A percentile compares a stretch with the other conserved stretches of the same genome.
Evolutionary conservation across 73 alveolate species (phyloP).

Genomic region (Blepharisma japonicum): DNA sequence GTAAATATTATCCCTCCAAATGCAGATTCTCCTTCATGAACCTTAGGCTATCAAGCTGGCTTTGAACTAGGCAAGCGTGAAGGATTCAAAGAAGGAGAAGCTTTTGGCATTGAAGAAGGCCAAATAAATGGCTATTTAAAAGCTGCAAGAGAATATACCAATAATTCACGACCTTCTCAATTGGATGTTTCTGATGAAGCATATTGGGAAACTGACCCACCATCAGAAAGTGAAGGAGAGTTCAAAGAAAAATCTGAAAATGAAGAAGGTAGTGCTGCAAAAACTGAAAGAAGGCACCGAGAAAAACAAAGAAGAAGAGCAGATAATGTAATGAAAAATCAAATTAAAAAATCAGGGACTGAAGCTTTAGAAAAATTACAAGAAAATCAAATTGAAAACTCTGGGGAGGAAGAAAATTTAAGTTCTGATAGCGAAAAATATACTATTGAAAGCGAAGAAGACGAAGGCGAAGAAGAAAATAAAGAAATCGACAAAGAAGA

Average conservation of each 20-base stretch:
- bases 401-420: no score
- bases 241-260: neutral
- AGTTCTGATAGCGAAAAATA: no score
- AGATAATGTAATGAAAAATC: no score
- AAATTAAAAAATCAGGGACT: no score
- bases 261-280: neutral
- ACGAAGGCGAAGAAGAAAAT: no score
- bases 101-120: constrained; percentile 22
- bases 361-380: no score
- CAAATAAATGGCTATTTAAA: neutral
- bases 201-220: neutral
- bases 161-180: neutral
- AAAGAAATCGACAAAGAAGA: no score
- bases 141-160: constrained; percentile 4
- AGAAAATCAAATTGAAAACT: no score
- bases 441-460: no score
- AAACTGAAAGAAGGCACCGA: neutral
- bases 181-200: constrained; percentile 1
- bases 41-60: neutral
- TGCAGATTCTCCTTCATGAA: constrained; percentile 2
- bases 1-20: constrained; percentile 5
- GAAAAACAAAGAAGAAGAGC: no score
- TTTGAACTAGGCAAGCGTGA: constrained; percentile 7
- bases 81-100: constrained; percentile 20
- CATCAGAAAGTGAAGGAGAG: neutral